phyloP scores from a whole-genome alignment of 495 filamentous ascomycete genomes.

The Penicillium canariense region DNA sequence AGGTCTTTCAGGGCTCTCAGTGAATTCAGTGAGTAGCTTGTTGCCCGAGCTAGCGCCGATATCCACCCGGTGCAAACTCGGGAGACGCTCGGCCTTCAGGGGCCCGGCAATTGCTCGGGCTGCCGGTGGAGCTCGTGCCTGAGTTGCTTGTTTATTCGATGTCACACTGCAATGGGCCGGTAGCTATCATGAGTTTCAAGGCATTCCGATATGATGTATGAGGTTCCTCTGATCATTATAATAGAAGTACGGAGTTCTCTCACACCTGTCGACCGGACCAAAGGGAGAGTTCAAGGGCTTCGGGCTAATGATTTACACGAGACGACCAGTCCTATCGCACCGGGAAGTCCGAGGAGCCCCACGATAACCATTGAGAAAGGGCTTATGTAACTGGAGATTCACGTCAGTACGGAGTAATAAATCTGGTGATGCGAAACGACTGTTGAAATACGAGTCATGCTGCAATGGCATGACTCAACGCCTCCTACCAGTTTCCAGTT shows the following conservation, averaged over 20 bases:
- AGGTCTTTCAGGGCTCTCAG: background rate
- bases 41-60: constrained; percentile 2
- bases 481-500: too few species aligned
- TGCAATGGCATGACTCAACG: too few species aligned
- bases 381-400: too few species aligned
- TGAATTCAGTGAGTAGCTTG: background rate
- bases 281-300: too few species aligned
- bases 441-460: too few species aligned
- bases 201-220: background rate
- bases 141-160: background rate
- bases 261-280: background rate
- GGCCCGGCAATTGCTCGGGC: background rate
- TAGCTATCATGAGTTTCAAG: too few species aligned
- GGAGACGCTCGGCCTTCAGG: background rate
- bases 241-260: background rate
- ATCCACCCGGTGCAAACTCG: constrained; percentile 9
- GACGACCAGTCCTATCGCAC: too few species aligned
- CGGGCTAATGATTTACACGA: too few species aligned
- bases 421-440: too few species aligned
- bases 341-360: too few species aligned
- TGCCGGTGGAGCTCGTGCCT: constrained; percentile 1
- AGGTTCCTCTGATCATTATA: background rate
- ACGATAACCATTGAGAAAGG: too few species aligned
- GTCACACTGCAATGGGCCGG: background rate
- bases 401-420: too few species aligned